Evolutionary conservation across 192 early-diverging fungal species (phyloP).

Genomic region (Umbelopsis sp.): DNA sequence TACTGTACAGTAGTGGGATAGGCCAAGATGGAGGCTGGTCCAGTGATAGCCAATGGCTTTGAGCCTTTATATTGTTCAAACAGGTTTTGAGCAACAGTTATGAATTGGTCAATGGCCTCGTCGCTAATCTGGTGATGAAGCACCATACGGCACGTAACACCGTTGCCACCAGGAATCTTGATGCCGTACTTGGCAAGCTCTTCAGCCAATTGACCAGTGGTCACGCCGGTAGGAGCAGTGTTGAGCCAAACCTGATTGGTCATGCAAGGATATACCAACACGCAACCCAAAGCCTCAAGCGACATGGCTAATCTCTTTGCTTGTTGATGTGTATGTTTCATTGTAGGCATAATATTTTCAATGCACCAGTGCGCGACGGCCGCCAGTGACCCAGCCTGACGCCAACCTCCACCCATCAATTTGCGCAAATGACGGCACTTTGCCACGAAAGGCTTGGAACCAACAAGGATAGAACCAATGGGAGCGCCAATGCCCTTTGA

Average conservation of each 20-base stretch:
- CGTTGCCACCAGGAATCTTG: constrained; percentile 56
- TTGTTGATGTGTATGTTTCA: constrained; percentile 67
- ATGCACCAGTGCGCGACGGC: constrained; percentile 77
- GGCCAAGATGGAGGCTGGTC: neutral
- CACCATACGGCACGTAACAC: constrained; percentile 58
- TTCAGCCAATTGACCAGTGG: constrained; percentile 24
- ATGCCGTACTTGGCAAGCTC: constrained; percentile 56
- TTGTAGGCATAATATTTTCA: constrained; percentile 69
- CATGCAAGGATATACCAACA: constrained; percentile 63
- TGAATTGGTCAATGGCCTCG: constrained; percentile 55
- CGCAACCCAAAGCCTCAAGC: constrained; percentile 66
- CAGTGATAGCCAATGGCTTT: constrained; percentile 15
- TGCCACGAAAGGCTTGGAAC: constrained; percentile 65
- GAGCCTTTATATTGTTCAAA: constrained; percentile 4
- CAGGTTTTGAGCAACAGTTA: constrained; percentile 32
- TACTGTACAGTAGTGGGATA: neutral
- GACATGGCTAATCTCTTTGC: constrained; percentile 64
- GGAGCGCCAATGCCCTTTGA: constrained; percentile 94
- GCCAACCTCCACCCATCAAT: constrained; percentile 91
- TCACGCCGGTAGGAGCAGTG: constrained; percentile 45
- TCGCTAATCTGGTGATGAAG: constrained; percentile 69
- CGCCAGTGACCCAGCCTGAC: constrained; percentile 86
- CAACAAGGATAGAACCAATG: constrained; percentile 87
- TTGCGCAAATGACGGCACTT: constrained; percentile 85
- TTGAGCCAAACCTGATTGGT: constrained; percentile 93